Evolutionary conservation across 441 rosid species (phyloP).

Genomic region (Viola pubescens): DNA sequence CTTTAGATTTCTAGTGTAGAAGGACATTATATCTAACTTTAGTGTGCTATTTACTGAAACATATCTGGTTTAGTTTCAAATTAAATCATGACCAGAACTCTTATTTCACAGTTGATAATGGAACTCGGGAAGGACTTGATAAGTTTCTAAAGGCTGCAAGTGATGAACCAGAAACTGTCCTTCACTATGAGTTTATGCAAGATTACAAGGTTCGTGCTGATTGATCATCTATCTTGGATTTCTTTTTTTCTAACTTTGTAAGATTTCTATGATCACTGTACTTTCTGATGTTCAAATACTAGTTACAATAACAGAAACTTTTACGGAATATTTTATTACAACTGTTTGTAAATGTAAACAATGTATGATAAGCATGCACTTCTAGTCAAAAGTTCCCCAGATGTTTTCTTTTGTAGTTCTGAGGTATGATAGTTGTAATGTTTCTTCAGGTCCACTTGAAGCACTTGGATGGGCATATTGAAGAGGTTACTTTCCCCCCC

Average conservation of each 20-base stretch:
- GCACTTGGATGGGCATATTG: constrained; percentile 93
- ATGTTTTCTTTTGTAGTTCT: no score
- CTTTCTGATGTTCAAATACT: no score
- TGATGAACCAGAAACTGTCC: constrained; percentile 84
- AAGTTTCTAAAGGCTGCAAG: constrained; percentile 89
- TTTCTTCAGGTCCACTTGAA: constrained; percentile 72
- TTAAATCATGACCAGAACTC: constrained; percentile 12
- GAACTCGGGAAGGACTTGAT: constrained; percentile 90
- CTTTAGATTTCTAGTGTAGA: neutral
- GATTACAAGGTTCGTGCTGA: constrained; percentile 73
- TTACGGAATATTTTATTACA: no score
- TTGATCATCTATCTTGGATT: neutral
- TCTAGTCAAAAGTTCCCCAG: no score
- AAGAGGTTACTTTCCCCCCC: constrained; percentile 51
- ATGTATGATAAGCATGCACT: no score
- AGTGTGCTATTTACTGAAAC: neutral
- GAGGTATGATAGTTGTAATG: neutral
- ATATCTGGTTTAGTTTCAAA: neutral
- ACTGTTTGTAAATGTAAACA: no score
- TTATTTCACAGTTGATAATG: constrained; percentile 73
- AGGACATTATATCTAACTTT: neutral
- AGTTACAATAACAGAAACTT: no score
- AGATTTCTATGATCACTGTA: neutral
- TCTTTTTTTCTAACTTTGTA: neutral
- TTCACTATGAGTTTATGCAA: constrained; percentile 97